phyloP scores from a whole-genome alignment of 768 basidiomycete genomes.

The Phanerochaete carnosa region DNA sequence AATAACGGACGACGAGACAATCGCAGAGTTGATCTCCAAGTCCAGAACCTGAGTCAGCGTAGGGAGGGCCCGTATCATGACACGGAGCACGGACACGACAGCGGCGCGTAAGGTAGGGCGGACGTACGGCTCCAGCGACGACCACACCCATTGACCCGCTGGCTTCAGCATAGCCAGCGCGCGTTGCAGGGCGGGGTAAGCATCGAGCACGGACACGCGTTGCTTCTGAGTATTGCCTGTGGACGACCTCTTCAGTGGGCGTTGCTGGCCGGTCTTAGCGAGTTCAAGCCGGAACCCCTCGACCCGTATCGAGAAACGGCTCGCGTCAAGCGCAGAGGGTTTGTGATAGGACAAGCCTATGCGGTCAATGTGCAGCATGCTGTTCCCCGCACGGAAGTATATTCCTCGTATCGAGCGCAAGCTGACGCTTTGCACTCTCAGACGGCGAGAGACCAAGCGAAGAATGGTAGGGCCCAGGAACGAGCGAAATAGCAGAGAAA shows the following conservation, averaged over 20 bases:
- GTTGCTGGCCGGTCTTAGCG: conserved; percentile 25
- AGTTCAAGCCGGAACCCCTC: conserved; percentile 58
- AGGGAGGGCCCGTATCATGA: conserved; percentile 65
- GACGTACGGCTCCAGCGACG: conserved; percentile 52
- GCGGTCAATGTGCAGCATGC: conserved; percentile 63
- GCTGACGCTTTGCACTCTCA: conserved; percentile 72
- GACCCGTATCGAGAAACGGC: conserved; percentile 59
- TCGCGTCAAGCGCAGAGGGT: conserved; percentile 44
- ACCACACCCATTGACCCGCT: conserved; percentile 29
- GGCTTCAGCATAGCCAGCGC: conserved; percentile 26
- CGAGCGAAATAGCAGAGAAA: conserved; percentile 60
- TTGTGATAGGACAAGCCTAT: conserved; percentile 57
- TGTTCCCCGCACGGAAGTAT: conserved; percentile 55
- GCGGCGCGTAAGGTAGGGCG: conserved; percentile 58
- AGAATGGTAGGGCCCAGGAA: conserved; percentile 67
- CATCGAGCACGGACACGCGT: background rate
- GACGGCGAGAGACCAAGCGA: conserved; percentile 49
- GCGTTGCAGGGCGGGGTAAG: conserved; percentile 31
- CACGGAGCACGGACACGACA: conserved; percentile 52
- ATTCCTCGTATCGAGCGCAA: conserved; percentile 75
- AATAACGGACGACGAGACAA: conserved; percentile 44
- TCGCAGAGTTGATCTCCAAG: conserved; percentile 59
- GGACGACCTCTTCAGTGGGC: background rate
- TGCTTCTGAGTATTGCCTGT: background rate
- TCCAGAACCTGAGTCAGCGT: conserved; percentile 62